Percentiles rank a stretch among this genome's conserved stretches.
These are phyloP conservation scores for Amaranthus cruentus DNA, from an alignment of 148 eudicot genomes.

Conservation along the genomic window DNA sequence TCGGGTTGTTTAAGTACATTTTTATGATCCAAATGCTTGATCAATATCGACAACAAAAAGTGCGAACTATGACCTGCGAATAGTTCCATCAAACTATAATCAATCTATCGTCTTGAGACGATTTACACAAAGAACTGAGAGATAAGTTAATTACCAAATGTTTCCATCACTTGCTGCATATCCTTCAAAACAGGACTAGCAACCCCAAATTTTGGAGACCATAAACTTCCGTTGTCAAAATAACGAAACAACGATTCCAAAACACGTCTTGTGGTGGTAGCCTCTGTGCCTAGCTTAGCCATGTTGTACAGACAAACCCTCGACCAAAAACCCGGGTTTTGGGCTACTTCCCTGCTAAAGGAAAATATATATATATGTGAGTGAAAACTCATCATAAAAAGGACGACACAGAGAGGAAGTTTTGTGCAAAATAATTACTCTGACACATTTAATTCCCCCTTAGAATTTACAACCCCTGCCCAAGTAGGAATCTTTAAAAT, in stretches of 20 bases:
- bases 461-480: constrained; percentile 60
- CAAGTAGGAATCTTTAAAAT: constrained; percentile 60
- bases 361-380: constrained; percentile 3
- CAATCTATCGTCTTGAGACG: constrained; percentile 2
- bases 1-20: constrained; percentile 78
- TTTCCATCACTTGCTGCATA: constrained; percentile 80
- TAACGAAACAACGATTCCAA: constrained; percentile 84
- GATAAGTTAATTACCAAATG: constrained; percentile 44
- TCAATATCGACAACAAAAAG: constrained; percentile 64
- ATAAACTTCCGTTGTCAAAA: constrained; percentile 65
- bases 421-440: constrained; percentile 36
- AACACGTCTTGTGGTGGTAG: constrained; percentile 84
- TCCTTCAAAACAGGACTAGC: constrained; percentile 84
- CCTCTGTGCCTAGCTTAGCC: constrained; percentile 78
- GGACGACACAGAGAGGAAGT: neutral
- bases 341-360: constrained; percentile 62
- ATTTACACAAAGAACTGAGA: neutral
- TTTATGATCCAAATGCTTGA: constrained; percentile 96
- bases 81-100: constrained; percentile 13
- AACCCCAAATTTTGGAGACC: constrained; percentile 66
- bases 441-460: constrained; percentile 67
- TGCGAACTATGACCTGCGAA: constrained; percentile 77
- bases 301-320: constrained; percentile 81
- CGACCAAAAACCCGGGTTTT: constrained; percentile 87
- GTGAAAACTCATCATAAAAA: constrained; percentile 1